Evolutionary conservation across 805 yeast species (phyloP), one percentile per base, ranked within the genome.

Genomic region (Limtongozyma cylindracea): DNA sequence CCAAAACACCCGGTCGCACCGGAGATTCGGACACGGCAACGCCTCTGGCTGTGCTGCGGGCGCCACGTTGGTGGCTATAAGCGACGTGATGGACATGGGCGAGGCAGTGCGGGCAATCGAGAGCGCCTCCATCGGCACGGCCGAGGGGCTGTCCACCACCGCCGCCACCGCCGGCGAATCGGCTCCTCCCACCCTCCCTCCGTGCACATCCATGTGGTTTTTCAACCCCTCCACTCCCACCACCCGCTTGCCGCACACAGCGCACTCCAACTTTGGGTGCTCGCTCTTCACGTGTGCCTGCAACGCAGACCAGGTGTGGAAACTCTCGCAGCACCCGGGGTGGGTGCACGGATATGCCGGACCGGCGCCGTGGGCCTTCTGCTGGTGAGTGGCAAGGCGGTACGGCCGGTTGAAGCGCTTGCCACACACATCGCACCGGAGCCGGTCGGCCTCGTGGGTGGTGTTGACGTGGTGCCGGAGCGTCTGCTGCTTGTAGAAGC

Each of bases 401-500:
- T 61, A 61, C 1, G 74, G 78, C 21, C 77, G 52, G 18, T 53
- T 53, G 31, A 72, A 78, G 2, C 46, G 39, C 34, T 66, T 67
- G 11, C 56, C 60, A 44, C 98, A 84, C 6, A 45, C 49, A 10
- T 51, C 39, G 36, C 88, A 72, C 1, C 53, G 47, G 21, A 74
- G 47, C n/a, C n/a, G 6, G 18, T 56, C 46, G 22, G 45, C 41
- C 17, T 56, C 52, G 45, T 82, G 95, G 2, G 56, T 58, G 4
- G 67, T 45, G 15, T 60, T 44, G 2, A 67, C 45, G 41, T 88
- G 95, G 21, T 70, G 71, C 23, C 74, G 54, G 25, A 78, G 49
- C 10, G 76, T 67, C 27, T 73, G 76, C 39, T 71, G 77, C 31
- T 71, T 72, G 35, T 66, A 60, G 34, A 78, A 84, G 1, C 65